These are phyloP conservation scores for Gracilaria domingensis DNA, from an alignment of 23 red algal genomes.

Conservation along the genomic window DNA sequence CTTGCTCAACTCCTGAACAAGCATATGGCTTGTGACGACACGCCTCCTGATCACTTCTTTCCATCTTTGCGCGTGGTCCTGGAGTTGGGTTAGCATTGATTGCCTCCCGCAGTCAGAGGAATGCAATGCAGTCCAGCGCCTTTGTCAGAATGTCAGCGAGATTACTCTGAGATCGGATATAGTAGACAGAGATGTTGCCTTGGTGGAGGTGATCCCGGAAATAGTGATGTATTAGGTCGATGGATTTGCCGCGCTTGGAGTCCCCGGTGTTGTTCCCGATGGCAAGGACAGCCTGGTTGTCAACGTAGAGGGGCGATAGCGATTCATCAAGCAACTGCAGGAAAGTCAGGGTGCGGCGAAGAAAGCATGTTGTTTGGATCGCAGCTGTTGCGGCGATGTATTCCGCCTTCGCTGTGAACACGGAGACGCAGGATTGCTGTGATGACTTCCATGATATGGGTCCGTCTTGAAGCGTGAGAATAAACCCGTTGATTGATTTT, in stretches of 20 bases:
- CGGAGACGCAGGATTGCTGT: neutral
- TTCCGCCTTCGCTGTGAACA: constrained; percentile 1
- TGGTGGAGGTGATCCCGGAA: constrained; percentile 25
- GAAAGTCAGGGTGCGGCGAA: neutral
- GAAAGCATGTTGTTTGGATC: neutral
- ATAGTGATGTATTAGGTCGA: constrained; percentile 44
- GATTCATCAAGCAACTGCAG: neutral
- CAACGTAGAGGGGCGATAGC: neutral
- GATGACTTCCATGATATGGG: neutral
- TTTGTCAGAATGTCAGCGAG: constrained; percentile 42
- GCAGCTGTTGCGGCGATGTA: constrained; percentile 8
- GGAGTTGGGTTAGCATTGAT: neutral
- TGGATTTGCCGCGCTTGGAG: constrained; percentile 48
- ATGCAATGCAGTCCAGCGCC: neutral
- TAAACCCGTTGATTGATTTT: neutral
- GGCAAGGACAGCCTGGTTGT: constrained; percentile 17
- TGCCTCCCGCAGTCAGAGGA: neutral
- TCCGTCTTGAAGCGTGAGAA: neutral
- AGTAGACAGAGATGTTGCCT: neutral
- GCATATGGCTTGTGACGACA: constrained; percentile 14
- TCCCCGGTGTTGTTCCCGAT: constrained; percentile 27
- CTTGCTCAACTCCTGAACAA: neutral
- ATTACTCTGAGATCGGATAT: constrained; percentile 2
- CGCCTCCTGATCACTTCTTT: constrained; percentile 5
- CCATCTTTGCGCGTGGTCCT: neutral